Evolutionary conservation across 805 yeast species (phyloP).

Genomic region (Tetrapisispora pingtungensis): DNA sequence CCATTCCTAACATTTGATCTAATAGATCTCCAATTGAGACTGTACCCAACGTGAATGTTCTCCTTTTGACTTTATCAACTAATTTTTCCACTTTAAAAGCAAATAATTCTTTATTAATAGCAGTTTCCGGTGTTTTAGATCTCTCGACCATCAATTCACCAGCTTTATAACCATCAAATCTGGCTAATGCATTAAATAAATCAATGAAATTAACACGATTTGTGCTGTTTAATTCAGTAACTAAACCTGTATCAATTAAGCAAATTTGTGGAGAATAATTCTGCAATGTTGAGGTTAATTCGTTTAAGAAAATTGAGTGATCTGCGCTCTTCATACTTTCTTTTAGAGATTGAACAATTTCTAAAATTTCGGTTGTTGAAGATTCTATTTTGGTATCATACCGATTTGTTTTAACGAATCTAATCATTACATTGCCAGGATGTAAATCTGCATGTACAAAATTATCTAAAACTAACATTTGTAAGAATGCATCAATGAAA

Average conservation of each 20-base stretch:
- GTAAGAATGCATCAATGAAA: constrained; percentile 81
- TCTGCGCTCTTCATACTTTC: constrained; percentile 9
- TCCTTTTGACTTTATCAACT: constrained; percentile 67
- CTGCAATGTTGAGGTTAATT: constrained; percentile 41
- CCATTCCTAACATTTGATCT: constrained; percentile 84
- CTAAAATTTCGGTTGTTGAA: constrained; percentile 17
- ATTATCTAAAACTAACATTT: constrained; percentile 87
- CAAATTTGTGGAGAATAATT: constrained; percentile 80
- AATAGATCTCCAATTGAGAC: constrained; percentile 85
- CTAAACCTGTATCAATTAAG: constrained; percentile 86
- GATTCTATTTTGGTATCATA: constrained; percentile 24
- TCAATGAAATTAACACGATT: constrained; percentile 84
- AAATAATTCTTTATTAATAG: constrained; percentile 71
- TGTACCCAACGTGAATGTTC: constrained; percentile 88
- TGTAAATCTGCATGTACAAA: constrained; percentile 95
- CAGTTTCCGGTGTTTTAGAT: constrained; percentile 90
- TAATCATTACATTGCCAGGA: constrained; percentile 86
- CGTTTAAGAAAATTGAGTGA: constrained; percentile 20
- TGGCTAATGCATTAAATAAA: constrained; percentile 76
- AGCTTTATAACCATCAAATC: constrained; percentile 87
- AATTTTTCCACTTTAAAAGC: constrained; percentile 79
- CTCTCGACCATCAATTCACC: constrained; percentile 95
- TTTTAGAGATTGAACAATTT: constrained; percentile 12
- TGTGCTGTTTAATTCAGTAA: constrained; percentile 70
- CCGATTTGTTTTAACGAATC: constrained; percentile 45